A percentile compares a stretch with the other conserved stretches of the same genome.
Conservation (phyloP, 2,329 filamentous ascomycete species). For the Ophidiomyces ophidiicola region DNA sequence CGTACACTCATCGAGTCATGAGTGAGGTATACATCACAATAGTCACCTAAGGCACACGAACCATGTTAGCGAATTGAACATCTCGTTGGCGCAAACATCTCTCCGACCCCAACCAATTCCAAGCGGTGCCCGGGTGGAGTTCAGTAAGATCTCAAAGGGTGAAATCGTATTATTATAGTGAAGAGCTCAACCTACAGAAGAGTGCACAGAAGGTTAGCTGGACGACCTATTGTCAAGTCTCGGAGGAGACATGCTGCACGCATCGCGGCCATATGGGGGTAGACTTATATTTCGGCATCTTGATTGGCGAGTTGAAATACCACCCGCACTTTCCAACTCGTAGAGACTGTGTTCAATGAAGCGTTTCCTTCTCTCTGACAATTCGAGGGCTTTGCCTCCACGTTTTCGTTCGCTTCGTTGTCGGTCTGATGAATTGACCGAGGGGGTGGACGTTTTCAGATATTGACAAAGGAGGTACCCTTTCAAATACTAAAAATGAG, state of each 20-base stretch:
- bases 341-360: no score
- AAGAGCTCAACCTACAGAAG: conserved; percentile 60
- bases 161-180: no score
- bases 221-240: conserved; percentile 1
- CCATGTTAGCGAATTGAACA: conserved; percentile 7
- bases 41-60: conserved; percentile 51
- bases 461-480: no score
- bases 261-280: conserved; percentile 4
- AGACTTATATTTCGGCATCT: conserved; percentile 77
- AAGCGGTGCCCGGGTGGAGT: conserved; percentile 12
- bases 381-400: neutral
- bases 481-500: no score
- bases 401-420: neutral
- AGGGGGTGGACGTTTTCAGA: no score
- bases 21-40: conserved; percentile 99
- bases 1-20: conserved; percentile 99
- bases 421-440: no score
- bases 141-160: no score
- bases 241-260: neutral
- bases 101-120: neutral
- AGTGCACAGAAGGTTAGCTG: conserved; percentile 43
- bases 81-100: conserved; percentile 5
- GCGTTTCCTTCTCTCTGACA: no score
- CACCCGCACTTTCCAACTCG: neutral
- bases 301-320: conserved; percentile 25